phyloP scores from a whole-genome alignment of 2,329 filamentous ascomycete species.

The Phaeosphaeria sp. region DNA sequence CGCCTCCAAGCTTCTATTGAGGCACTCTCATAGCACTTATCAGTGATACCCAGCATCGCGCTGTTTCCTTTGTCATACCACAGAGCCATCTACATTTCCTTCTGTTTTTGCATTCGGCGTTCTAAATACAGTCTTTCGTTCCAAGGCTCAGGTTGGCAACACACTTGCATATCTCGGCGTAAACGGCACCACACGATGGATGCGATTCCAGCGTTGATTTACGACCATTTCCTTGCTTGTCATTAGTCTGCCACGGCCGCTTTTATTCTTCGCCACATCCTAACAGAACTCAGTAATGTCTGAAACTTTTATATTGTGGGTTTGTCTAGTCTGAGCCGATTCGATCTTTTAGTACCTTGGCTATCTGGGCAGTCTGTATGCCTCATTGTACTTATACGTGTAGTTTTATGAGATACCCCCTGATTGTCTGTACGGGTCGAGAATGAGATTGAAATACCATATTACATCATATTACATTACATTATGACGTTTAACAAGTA shows the following conservation, averaged over 20 bases:
- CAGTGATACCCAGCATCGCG: neutral
- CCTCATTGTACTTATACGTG: constrained; percentile 29
- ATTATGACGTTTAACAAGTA: neutral
- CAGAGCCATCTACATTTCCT: neutral
- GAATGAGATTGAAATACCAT: neutral
- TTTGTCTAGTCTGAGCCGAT: neutral
- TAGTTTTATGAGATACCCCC: constrained; percentile 43
- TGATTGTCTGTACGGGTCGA: constrained; percentile 2
- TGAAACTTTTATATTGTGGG: constrained; percentile 1
- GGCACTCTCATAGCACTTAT: constrained; percentile 3
- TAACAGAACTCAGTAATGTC: constrained; percentile 18
- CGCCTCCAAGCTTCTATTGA: constrained; percentile 31
- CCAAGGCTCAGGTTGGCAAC: neutral
- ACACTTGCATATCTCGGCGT: neutral
- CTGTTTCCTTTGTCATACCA: neutral
- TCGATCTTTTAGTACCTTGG: neutral
- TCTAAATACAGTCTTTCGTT: constrained; percentile 5
- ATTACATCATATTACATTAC: neutral
- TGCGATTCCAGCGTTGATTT: constrained; percentile 40
- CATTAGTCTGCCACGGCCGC: constrained; percentile 15
- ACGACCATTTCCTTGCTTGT: constrained; percentile 39
- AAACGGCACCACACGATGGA: constrained; percentile 28
- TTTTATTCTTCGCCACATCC: neutral
- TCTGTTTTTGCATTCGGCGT: constrained; percentile 25
- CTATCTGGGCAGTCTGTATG: neutral